Base-by-base conservation (phyloP, 148 eudicot genomes). In the Cornus kousa region DNA sequence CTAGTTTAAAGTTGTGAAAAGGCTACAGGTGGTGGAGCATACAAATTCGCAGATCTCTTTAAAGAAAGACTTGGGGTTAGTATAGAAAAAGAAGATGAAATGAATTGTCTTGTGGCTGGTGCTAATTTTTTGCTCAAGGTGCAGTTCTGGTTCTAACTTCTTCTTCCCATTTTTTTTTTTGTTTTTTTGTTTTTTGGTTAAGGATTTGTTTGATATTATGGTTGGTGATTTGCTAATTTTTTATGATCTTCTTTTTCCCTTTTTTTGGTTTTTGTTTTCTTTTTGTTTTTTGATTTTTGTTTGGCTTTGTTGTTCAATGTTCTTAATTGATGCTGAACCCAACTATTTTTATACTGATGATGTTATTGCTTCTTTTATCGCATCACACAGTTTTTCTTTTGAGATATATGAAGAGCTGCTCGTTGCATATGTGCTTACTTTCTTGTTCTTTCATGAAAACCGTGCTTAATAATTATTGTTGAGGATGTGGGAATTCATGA, bases 1-100 rank as follows among this genome's bases (percentile, higher is more conserved):
- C 78, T 79, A 81, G 68, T 68, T 53, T 80, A 60, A 75, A 68
- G 32, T 87, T 86, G 75, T 80, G 88, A 76, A 83, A 88, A 95
- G 98, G 98, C 97, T 74, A 95, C 98, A 83, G 98, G 98, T 81
- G 98, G 98, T 73, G 98, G 98, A 87, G 98, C 98, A 74, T 87
- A 82, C 87, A 95, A 91, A 80, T 95, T 87, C 86, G 86, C 97
- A 24, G 98, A 95, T 78, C 92, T 95, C 74, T 95, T 95, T 75
- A 95, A 95, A 87, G 98, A 95, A 78, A 88, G 86, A 85, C 98
- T 95, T 82, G 98, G 98, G 68, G 94, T 95, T 73, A 91, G 94
- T 71, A 91, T 95, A 82, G 98, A 95, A 73, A 95, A 95, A 85
- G 98, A 95, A 85, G 98, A 95, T 78, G 98, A 95, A 87, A 93